A percentile compares a stretch with the other conserved stretches of the same genome.
phyloP scores from a whole-genome alignment of 768 basidiomycete species.

The Daedaleopsis nitida region DNA sequence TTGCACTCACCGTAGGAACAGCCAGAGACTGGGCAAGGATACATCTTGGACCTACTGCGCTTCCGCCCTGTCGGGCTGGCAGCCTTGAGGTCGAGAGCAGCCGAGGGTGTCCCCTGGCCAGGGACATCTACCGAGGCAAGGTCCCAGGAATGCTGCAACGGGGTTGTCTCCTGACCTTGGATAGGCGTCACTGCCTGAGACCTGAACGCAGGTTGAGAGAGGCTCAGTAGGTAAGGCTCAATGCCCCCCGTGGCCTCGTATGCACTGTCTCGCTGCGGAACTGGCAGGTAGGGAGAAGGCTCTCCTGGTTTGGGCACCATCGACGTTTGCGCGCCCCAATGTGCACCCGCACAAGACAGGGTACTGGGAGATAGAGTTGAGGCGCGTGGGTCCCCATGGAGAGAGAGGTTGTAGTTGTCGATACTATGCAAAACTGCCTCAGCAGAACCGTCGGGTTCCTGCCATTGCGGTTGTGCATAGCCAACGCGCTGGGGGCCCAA shows the following conservation, averaged over 20 bases:
- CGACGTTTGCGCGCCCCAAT: too few relatives aligned
- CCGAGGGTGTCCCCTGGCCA: background rate
- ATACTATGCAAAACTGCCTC: background rate
- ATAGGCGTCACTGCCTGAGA: background rate
- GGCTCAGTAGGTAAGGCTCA: background rate
- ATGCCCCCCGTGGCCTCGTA: too few relatives aligned
- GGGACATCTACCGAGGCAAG: conserved; percentile 3
- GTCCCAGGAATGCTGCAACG: background rate
- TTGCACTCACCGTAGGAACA: background rate
- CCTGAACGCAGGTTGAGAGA: background rate
- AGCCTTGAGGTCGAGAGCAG: too few relatives aligned
- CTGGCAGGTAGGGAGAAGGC: too few relatives aligned
- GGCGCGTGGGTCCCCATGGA: too few relatives aligned
- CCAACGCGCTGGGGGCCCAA: background rate
- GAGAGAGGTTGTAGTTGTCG: too few relatives aligned
- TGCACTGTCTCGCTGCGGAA: too few relatives aligned
- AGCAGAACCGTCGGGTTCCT: background rate
- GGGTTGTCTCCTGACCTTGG: background rate
- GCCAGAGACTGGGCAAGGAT: background rate
- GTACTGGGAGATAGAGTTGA: too few relatives aligned
- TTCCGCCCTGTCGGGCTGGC: background rate
- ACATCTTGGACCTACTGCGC: background rate
- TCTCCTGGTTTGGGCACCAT: too few relatives aligned
- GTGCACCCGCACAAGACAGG: too few relatives aligned
- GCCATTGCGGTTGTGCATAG: background rate